Percentiles rank a stretch among this genome's conserved stretches.
Evolutionary conservation across 306 rosid species (phyloP).

Genomic region (Lotus japonicus): DNA sequence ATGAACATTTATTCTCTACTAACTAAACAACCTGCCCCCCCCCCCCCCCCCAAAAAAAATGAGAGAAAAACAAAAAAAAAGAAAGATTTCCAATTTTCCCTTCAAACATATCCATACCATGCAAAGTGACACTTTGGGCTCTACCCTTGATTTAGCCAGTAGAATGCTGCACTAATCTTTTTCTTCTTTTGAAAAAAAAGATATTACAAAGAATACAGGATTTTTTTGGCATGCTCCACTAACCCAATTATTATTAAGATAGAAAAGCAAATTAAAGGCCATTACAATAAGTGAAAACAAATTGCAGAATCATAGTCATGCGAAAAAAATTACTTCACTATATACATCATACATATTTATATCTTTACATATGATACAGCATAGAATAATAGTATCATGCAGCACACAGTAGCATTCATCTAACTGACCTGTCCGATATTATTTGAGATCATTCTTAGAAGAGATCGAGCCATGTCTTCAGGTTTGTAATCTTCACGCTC

Average conservation of each 20-base stretch:
- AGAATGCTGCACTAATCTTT: no score
- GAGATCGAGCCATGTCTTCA: constrained; percentile 90
- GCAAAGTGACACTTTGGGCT: no score
- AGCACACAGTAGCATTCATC: not conserved
- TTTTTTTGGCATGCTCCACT: no score
- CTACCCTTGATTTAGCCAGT: no score
- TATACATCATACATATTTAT: not conserved
- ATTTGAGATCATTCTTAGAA: constrained; percentile 89
- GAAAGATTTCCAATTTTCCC: no score
- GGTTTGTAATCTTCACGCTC: constrained; percentile 70
- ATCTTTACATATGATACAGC: not conserved
- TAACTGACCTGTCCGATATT: constrained; percentile 84
- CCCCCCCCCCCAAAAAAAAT: no score
- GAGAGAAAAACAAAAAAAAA: no score
- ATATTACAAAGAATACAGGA: no score
- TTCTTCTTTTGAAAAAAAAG: no score
- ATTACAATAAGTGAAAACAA: not conserved
- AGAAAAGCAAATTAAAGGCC: not conserved
- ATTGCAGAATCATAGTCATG: not conserved
- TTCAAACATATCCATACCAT: no score
- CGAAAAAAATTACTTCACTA: not conserved
- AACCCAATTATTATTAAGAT: not conserved
- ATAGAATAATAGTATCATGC: not conserved
- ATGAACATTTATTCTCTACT: no score
- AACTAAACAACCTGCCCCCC: no score